A percentile compares a stretch with the other conserved stretches of the same genome.
phyloP scores from a whole-genome alignment of 768 basidiomycete genomes.

The Russula earlei region DNA sequence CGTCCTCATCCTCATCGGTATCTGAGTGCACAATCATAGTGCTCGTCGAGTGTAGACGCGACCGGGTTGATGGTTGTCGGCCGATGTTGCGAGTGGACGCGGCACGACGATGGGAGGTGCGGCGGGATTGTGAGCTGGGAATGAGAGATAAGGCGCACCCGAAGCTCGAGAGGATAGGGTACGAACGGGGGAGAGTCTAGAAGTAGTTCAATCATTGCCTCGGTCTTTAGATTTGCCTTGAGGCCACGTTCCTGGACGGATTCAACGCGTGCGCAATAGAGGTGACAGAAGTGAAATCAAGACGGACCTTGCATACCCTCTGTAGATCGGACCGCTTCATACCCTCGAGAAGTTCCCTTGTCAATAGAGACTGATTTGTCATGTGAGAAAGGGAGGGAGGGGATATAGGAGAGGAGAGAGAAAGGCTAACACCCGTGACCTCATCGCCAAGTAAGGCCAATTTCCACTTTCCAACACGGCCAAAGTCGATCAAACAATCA shows the following conservation, averaged over 20 bases:
- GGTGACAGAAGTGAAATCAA: neutral
- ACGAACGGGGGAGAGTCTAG: conserved; percentile 34
- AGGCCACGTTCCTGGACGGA: conserved; percentile 60
- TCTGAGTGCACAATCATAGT: conserved; percentile 20
- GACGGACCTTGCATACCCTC: conserved; percentile 47
- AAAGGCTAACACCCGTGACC: conserved; percentile 1
- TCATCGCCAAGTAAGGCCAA: neutral
- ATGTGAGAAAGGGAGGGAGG: neutral
- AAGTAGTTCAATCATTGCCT: conserved; percentile 66
- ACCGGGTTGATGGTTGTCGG: conserved; percentile 10
- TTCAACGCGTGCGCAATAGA: conserved; percentile 2
- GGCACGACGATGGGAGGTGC: conserved; percentile 10
- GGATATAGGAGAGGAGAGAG: neutral
- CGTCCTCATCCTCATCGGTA: conserved; percentile 16
- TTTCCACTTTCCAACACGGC: neutral
- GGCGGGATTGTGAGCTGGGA: conserved; percentile 8
- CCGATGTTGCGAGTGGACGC: conserved; percentile 2
- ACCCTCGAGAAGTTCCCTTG: conserved; percentile 39
- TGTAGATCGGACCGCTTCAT: conserved; percentile 50
- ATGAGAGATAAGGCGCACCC: conserved; percentile 11
- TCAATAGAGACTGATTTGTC: conserved; percentile 33
- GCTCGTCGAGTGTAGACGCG: conserved; percentile 18
- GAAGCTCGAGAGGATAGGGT: neutral
- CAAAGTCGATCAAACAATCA: neutral
- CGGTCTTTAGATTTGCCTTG: conserved; percentile 75